Evolutionary conservation across 2,329 filamentous ascomycete species (phyloP), one percentile per base, ranked within the genome.

Genomic region (Leptosphaerulina australis): DNA sequence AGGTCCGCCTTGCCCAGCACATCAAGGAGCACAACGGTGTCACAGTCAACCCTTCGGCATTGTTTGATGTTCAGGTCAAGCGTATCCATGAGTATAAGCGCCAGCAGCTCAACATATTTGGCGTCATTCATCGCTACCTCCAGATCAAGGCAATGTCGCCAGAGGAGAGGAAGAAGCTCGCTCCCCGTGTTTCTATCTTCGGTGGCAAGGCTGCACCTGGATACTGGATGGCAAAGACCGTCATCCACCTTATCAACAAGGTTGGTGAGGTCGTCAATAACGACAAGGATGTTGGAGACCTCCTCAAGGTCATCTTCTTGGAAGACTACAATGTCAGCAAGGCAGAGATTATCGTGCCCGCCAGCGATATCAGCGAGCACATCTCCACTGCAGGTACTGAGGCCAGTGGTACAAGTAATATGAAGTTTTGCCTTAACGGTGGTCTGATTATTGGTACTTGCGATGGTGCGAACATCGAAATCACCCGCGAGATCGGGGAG

Each of bases 211-310:
- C 94, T 20, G 94, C 94, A 2, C 94, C 94, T 0, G 94, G 94
- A 12, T 99, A 99, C 80, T 99, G 94, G 94, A 99, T 97, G 94
- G 94, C 94, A 28, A 99, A 99, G 83, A 95, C 94, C 30, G 91
- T 97, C 61, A 99, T 99, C 64, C 93, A 97, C 71, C 83, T 99
- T 49, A 87, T 99, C 79, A 97, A 97, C 78, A 88, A 86, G 55
- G 94, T 97, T 20, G 91, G 91, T 3, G 78, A 85, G 12, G 89
- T 97, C 2, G 88, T 99, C 62, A 99, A 99, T 79, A 89, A 90
- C 30, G 94, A 99, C 67, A 80, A 85, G 33, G 94, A 97, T 25
- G 87, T 97, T 68, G 93, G 93, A 24, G 93, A 97, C 68, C 81
- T 96, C 22, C 83, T 99, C 69, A 99, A 99, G 81, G 94, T 99